Evolutionary conservation across 2,329 filamentous ascomycete species (phyloP), one percentile per base, ranked within the genome.

Genomic region (Ophiosphaerella herpotricha): DNA sequence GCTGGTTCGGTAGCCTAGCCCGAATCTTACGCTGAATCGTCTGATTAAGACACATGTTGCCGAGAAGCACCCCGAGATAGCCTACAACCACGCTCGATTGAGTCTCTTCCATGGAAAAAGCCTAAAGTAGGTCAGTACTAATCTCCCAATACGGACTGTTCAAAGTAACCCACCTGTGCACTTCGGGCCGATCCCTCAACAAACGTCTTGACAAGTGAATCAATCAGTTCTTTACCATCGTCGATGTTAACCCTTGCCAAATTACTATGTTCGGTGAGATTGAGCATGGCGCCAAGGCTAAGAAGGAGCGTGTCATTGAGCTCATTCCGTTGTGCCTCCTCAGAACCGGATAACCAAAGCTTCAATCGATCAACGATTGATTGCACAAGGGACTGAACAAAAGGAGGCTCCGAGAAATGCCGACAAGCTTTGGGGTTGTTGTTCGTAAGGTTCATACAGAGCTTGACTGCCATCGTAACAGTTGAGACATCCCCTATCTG

Each of bases 401-500:
- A 80, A 1, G 78, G 75, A 2, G 50, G 72, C 62, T 34, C 76
- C 67, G 87, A 82, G 62, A 96, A 91, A 3, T 83, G 77, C 26
- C 84, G 81, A 35, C 89, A 91, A 11, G 90, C 85, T 12, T 79
- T 77, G 0, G 82, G 75, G 54, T 89, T 89, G 60, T 91, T 90
- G 75, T 96, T 96, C 7, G 91, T 94, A 42, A 92, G 81, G 63
- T 96, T 96, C 55, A 96, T 82, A 32, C 90, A 86, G 4, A 97
- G 80, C 48, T 89, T 85, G 39, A 93, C 76, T 24, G 84, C 74
- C 14, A 85, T 71, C 69, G 76, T 66, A 14, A 61, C 60, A 24
- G 60, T 62, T 7, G 60, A 52, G 40, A 52, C 21, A 9, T 43
- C 53, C 3, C 50, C 54, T 21, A 49, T 45, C 16, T 57, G 39